Evolutionary conservation across 441 rosid species (phyloP), one percentile per base, ranked within the genome.

Genomic region (Capsella rubella): DNA sequence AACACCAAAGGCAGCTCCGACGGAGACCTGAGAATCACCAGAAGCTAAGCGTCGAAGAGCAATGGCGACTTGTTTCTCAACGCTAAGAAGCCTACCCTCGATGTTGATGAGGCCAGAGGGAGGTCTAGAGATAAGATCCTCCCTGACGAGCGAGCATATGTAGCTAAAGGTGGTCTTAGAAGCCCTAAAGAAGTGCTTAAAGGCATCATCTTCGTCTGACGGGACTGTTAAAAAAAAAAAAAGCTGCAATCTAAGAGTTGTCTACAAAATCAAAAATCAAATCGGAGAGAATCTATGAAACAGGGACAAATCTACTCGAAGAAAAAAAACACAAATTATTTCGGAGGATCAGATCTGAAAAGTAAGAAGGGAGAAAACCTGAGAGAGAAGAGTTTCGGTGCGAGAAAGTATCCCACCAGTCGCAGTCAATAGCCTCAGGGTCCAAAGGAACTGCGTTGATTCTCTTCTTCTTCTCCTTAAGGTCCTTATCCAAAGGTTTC

Each of bases 101-200:
- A 92, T 94, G 85, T 92, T 94, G 76, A 94, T 92, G 76, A 94
- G 93, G 3, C 97, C 99, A 0, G 97, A 94, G 9, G 97, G 97
- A 4, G 99, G 99, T 73, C 95, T 84, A 0, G 99, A 92, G 71
- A 92, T 86, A 8, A 90, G 95, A 81, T 92, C 97, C 82, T 90
- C 92, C 69, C 95, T 86, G 14, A 91, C 97, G 21, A 91, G 95
- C 11, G 92, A 94, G 52, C 95, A 91, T 12, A 94, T 90, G 68
- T 91, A 90, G 74, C 86, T 89, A 60, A 94, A 94, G 7, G 96
- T 90, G 29, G 84, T 86, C 86, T 82, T 94, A 0, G 99, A 87
- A 56, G 86, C 91, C 82, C 97, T 83, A 69, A 95, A 92, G 88
- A 90, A 92, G 80, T 83, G 82, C 87, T 87, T 90, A 86, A 90